These are phyloP conservation scores for Hypocrella siamensis DNA, from an alignment of 2,329 filamentous ascomycete species.

Conservation along the genomic window DNA sequence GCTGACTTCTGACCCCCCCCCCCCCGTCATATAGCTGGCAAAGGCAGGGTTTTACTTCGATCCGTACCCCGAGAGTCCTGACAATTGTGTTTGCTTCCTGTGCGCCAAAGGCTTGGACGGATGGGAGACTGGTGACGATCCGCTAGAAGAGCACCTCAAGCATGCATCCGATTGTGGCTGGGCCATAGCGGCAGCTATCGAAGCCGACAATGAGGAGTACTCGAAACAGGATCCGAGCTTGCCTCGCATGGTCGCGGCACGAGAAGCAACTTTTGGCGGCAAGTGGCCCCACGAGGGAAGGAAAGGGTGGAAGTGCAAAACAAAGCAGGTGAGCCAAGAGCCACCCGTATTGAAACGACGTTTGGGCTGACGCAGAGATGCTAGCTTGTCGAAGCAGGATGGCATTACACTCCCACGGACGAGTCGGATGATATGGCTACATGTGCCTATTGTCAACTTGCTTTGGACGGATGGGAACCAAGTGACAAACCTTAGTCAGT, in stretches of 20 bases:
- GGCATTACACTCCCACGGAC: conserved; percentile 76
- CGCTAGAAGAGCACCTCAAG: conserved; percentile 69
- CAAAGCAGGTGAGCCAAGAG: conserved; percentile 52
- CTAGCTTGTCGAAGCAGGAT: conserved; percentile 79
- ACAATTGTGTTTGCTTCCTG: conserved; percentile 82
- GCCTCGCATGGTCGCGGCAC: conserved; percentile 56
- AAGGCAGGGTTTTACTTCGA: conserved; percentile 83
- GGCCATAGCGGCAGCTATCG: conserved; percentile 56
- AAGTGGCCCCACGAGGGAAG: conserved; percentile 84
- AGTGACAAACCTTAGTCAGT: conserved; percentile 73
- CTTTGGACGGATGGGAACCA: conserved; percentile 87
- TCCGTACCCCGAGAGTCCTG: conserved; percentile 57
- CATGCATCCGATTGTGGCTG: conserved; percentile 75
- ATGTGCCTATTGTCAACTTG: conserved; percentile 80
- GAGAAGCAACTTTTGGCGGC: conserved; percentile 68
- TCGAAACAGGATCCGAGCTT: conserved; percentile 59
- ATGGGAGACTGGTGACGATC: conserved; percentile 80
- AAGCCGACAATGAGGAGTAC: conserved; percentile 45
- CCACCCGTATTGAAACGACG: neutral
- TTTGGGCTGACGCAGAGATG: neutral
- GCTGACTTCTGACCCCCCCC: too few species aligned
- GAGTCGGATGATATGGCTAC: conserved; percentile 82
- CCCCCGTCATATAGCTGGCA: conserved; percentile 77
- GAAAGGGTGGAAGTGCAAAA: conserved; percentile 78
- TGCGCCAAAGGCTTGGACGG: conserved; percentile 75